Base-by-base conservation (phyloP, 148 eudicot species). In the Amaranthus palmeri region DNA sequence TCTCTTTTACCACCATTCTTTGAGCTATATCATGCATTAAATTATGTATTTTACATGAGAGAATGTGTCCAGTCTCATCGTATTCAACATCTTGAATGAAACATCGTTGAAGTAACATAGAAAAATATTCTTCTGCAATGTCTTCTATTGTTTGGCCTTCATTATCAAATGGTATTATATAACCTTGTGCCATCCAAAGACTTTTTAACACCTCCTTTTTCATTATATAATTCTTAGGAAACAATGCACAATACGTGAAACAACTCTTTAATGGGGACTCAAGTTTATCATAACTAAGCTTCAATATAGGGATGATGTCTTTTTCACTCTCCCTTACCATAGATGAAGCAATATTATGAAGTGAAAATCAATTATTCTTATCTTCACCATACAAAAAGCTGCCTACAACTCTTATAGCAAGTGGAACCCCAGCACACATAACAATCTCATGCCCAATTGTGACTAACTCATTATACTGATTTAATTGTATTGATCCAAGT, bases 221-320 rank as follows among this genome's bases (percentile, higher is more conserved):
- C 7, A 64, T 43, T n/a, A 43, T 17, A 44, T 2, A 64, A 44
- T 44, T 51, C 15, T 41, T 41, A 10, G 67, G 67, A 10, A 64
- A 64, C 45, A 64, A 13, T 10, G 67, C 67, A 64, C 67, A 64
- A 44, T 64, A 64, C 3, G 77, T 76, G 74, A 81, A 84, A 40
- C 87, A 84, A 3, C 57, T 70, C 71, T 81, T 78, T 36, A 84
- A 43, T 11, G 53, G 10, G 5, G 56, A 8, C 4, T 67, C 66
- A 42, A 84, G 69, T 9, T 71, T 67, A 56, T 74, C 53, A 51
- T 78, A 84, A 40, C 84, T 76, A 14, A 80, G 36, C 43, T 42
- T 64, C 4, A 76, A 42, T 10, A 65, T 46, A 4, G 48, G 51
- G 2, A 75, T 14, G 7, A 55, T 12, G 3, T 10, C 17, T 54